Evolutionary conservation across 78 protist species (phyloP).

Genomic region (Polysphondylium violaceum): DNA sequence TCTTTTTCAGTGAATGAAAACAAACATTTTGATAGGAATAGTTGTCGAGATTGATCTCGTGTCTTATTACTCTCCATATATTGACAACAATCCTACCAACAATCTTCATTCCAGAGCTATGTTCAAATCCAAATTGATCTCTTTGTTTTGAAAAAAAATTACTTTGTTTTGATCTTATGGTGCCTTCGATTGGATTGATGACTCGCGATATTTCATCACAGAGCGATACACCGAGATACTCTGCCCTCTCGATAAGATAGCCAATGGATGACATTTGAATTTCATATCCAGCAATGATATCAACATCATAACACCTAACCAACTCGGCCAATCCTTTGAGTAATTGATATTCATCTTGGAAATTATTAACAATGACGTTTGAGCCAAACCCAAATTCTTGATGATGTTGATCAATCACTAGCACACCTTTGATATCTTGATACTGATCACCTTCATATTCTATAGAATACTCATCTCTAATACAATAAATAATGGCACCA

Average conservation of each 20-base stretch:
- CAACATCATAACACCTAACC: conserved; percentile 87
- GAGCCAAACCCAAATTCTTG: background rate
- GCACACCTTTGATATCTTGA: conserved; percentile 68
- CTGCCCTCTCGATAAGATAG: conserved; percentile 86
- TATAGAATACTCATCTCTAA: conserved; percentile 76
- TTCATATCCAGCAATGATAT: conserved; percentile 92
- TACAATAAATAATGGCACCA: conserved; percentile 49
- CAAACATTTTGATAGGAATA: conserved; percentile 79
- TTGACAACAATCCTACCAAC: conserved; percentile 92
- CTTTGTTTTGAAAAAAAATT: conserved; percentile 41
- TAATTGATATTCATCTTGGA: conserved; percentile 52
- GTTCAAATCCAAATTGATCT: conserved; percentile 68
- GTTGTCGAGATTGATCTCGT: conserved; percentile 83
- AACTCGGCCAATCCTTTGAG: conserved; percentile 49
- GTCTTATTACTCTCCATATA: conserved; percentile 90
- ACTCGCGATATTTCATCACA: conserved; percentile 60
- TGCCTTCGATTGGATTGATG: background rate
- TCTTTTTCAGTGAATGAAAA: conserved; percentile 52
- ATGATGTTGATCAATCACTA: conserved; percentile 25
- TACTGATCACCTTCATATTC: conserved; percentile 50
- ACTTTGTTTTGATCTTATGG: background rate
- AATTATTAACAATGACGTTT: background rate
- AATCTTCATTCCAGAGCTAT: conserved; percentile 71
- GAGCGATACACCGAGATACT: conserved; percentile 31
- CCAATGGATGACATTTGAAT: conserved; percentile 89